phyloP scores from a whole-genome alignment of 441 rosid genomes.

The Capsella rubella region DNA sequence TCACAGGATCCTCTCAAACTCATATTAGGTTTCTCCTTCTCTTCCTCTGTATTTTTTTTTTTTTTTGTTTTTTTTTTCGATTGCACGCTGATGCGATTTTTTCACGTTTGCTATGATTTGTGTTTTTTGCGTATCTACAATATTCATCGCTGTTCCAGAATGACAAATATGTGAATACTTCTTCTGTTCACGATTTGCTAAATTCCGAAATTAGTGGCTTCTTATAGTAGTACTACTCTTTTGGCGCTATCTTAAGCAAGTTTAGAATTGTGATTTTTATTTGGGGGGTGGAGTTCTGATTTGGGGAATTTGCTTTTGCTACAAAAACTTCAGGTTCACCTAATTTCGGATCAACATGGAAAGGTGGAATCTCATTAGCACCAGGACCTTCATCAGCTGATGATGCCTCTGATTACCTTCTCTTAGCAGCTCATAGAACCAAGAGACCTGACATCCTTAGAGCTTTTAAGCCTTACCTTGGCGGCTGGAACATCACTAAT shows the following conservation, averaged over 20 bases:
- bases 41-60: not conserved
- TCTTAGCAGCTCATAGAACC: slow-evolving; percentile 82
- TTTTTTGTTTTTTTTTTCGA: not conserved
- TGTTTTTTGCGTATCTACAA: not conserved
- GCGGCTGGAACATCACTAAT: slow-evolving; percentile 87
- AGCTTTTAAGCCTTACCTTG: slow-evolving; percentile 67
- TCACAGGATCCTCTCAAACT: slow-evolving; percentile 56
- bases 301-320: slow-evolving; percentile 13
- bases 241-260: too few relatives aligned
- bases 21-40: slow-evolving; percentile 58
- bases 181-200: not conserved
- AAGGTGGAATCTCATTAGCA: slow-evolving; percentile 61
- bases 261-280: too few relatives aligned
- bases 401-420: slow-evolving; percentile 48
- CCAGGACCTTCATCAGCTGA: slow-evolving; percentile 58
- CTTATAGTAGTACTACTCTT: not conserved
- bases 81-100: not conserved
- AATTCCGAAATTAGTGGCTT: not conserved
- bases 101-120: not conserved
- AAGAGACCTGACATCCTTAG: slow-evolving; percentile 82
- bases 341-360: slow-evolving; percentile 67
- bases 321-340: slow-evolving; percentile 51
- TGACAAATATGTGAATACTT: slow-evolving; percentile 6
- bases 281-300: not conserved
- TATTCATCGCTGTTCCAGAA: not conserved